Base-by-base conservation (phyloP, 2,329 filamentous ascomycete species). In the Ascochyta rabiei region DNA sequence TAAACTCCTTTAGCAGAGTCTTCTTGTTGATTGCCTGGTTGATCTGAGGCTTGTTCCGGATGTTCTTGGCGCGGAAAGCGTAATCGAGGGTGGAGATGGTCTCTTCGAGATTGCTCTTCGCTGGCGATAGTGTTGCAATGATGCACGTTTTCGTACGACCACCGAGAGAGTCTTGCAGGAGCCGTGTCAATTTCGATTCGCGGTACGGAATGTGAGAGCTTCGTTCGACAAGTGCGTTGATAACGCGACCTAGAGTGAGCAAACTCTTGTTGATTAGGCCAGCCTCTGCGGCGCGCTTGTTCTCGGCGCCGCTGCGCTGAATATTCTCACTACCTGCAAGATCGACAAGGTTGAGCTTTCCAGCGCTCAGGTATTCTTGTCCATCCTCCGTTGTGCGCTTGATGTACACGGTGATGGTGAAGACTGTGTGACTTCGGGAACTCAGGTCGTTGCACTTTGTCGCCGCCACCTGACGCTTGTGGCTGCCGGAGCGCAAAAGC, bases 391-490 rank as follows among this genome's bases (percentile, higher is more conserved):
- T 86, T 0, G 86, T 86, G 58, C 89, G 88, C 76, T 96, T 96
- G 68, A 92, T 88, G 70, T 93, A 91, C 0, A 93, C 90, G 0
- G 93, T 97, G 56, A 99, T 90, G 7, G 95, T 98, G 71, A 99
- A 99, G 19, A 99, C 89, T 0, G 95, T 99, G 72, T 99, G 96
- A 79, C 93, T 96, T 74, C 95, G 87, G 67, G 93, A 97, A 76
- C 93, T 97, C 50, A 98, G 85, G 68, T 99, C 95, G 74, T 99
- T 99, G 84, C 95, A 99, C 76, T 98, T 98, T n/a, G 95, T 99
- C 4, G 96, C 92, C 6, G 95, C 96, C n/a, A 99, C 95, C 76
- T 99, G 95, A 44, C 95, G 89, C 76, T 93, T 96, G 77, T 95
- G 83, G 75, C 92, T 97, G 59, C 95, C 96, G 60, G 89, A 84